Conservation (phyloP, 2,329 filamentous ascomycete genomes). For the Aspergillus pseudoterreus region DNA sequence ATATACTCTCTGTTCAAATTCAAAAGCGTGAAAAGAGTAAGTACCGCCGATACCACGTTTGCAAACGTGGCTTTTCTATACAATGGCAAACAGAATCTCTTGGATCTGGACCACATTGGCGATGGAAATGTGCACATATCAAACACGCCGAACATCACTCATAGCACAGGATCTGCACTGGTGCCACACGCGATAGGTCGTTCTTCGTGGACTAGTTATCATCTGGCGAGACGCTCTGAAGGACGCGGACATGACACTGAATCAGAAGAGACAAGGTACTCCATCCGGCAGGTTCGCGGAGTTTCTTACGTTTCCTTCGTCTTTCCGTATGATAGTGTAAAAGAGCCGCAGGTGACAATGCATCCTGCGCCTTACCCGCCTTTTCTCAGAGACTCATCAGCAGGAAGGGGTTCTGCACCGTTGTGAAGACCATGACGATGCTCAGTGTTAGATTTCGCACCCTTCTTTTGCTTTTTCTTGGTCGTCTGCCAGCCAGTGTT, state of each 20-base stretch:
- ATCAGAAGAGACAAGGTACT: background rate
- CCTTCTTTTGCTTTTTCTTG: constrained; percentile 42
- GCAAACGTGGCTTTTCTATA: constrained; percentile 18
- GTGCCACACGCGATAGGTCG: constrained; percentile 3
- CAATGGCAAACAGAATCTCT: constrained; percentile 9
- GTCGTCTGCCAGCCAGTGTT: constrained; percentile 42
- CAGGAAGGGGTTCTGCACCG: constrained; percentile 37
- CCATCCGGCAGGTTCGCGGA: background rate
- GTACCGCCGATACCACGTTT: constrained; percentile 8
- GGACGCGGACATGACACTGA: background rate
- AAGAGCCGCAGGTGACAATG: too few species aligned
- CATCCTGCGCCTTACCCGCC: constrained; percentile 34
- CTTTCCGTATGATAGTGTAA: too few species aligned
- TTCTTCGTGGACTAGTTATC: background rate
- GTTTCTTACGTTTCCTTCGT: background rate
- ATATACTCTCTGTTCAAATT: constrained; percentile 16
- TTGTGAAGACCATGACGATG: constrained; percentile 23
- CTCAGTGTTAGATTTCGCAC: constrained; percentile 32
- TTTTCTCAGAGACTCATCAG: constrained; percentile 43
- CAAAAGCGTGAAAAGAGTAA: constrained; percentile 13
- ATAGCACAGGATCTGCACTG: constrained; percentile 5
- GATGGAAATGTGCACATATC: constrained; percentile 5
- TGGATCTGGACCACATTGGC: constrained; percentile 5
- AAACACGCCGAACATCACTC: background rate
- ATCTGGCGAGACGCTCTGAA: background rate